These are phyloP conservation scores for Pachysandra terminalis DNA, from an alignment of 164 flowering plant genomes.

Conservation along the genomic window DNA sequence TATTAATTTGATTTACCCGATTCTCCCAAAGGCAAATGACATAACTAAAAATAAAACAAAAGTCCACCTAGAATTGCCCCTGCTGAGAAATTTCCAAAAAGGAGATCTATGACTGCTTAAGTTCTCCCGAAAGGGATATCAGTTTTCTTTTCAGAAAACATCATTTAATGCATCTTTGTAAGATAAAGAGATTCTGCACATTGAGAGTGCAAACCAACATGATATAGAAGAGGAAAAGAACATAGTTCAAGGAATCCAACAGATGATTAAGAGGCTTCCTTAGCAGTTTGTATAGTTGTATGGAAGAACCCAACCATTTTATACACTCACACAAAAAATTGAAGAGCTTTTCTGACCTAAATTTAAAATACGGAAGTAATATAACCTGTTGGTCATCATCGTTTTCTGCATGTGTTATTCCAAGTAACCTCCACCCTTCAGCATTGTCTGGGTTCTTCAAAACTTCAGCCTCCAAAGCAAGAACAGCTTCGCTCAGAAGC, in stretches of 20 bases:
- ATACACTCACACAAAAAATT: background rate
- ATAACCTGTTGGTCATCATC: conserved; percentile 98
- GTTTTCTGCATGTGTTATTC: conserved; percentile 96
- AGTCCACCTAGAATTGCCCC: too few species aligned
- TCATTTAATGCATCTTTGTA: background rate
- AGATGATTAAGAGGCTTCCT: too few species aligned
- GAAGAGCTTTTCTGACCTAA: background rate
- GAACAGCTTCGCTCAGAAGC: conserved; percentile 95
- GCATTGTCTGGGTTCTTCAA: conserved; percentile 89
- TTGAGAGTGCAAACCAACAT: background rate
- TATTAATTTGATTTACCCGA: too few species aligned
- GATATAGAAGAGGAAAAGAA: background rate
- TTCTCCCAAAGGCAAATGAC: too few species aligned
- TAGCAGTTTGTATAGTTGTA: background rate
- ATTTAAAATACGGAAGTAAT: background rate
- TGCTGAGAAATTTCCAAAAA: background rate
- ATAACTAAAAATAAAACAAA: too few species aligned
- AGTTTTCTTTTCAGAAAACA: background rate
- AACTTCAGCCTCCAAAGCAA: conserved; percentile 97
- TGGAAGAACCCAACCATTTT: background rate
- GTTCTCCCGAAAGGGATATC: background rate
- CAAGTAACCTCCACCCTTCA: conserved; percentile 99
- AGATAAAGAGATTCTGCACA: too few species aligned
- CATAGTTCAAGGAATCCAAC: too few species aligned
- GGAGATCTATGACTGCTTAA: background rate